These are phyloP conservation scores for Penicillium verhagenii DNA, from an alignment of 495 filamentous ascomycete genomes.

Conservation along the genomic window DNA sequence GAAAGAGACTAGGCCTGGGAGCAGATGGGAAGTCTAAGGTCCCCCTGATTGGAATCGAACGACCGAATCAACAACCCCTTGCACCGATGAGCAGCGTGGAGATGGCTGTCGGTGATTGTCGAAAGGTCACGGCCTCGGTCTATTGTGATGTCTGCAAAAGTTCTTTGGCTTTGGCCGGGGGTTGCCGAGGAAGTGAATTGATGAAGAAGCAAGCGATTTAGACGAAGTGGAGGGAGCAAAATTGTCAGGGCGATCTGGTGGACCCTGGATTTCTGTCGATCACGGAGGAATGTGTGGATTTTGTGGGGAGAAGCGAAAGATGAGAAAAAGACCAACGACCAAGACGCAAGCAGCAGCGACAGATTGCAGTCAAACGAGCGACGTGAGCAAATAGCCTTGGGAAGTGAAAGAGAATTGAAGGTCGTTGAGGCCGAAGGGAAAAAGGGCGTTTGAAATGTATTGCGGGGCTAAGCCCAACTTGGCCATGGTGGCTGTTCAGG, in stretches of 20 bases:
- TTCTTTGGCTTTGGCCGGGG: neutral
- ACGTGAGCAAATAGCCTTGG: conserved; percentile 1
- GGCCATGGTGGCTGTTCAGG: conserved; percentile 13
- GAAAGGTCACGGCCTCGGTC: neutral
- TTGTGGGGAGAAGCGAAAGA: neutral
- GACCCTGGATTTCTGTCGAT: conserved; percentile 22
- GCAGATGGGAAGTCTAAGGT: neutral
- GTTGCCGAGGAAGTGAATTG: neutral
- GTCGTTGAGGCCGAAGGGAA: neutral
- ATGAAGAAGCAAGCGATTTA: conserved; percentile 1
- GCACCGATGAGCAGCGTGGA: conserved; percentile 11
- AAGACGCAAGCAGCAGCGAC: neutral
- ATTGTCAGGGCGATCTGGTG: conserved; percentile 4
- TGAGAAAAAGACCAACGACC: neutral
- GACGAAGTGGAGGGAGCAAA: conserved; percentile 11
- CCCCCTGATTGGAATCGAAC: conserved; percentile 16
- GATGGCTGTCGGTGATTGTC: neutral
- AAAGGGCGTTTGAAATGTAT: conserved; percentile 19
- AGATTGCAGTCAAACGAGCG: conserved; percentile 14
- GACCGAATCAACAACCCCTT: conserved; percentile 23
- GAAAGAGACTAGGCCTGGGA: neutral
- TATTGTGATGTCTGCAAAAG: neutral
- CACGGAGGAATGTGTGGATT: conserved; percentile 10
- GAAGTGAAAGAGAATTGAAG: conserved; percentile 4
- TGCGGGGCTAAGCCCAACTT: conserved; percentile 24